Percentiles rank a stretch among this genome's conserved stretches.
These are phyloP conservation scores for Claviceps capensis DNA, from an alignment of 2,329 filamentous ascomycete genomes.

Conservation along the genomic window DNA sequence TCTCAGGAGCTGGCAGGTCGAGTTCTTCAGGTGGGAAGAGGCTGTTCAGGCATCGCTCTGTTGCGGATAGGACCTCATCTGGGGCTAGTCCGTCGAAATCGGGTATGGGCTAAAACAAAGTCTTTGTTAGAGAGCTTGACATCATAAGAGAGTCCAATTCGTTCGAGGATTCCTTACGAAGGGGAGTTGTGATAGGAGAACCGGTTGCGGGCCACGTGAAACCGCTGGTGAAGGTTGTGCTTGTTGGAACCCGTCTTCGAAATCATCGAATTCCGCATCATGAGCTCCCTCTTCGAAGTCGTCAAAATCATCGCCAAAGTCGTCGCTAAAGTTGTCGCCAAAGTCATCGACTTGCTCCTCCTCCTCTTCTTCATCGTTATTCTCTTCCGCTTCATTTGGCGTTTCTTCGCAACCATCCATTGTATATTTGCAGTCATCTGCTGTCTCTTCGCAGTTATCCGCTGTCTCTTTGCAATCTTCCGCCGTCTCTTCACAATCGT, in stretches of 20 bases:
- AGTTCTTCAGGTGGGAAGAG: conserved; percentile 49
- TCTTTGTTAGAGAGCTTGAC: conserved; percentile 9
- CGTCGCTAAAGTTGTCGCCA: conserved; percentile 28
- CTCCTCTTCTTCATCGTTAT: neutral
- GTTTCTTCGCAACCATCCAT: neutral
- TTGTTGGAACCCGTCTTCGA: conserved; percentile 58
- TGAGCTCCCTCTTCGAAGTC: conserved; percentile 47
- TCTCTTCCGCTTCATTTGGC: neutral
- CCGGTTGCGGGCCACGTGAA: conserved; percentile 18
- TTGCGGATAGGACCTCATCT: conserved; percentile 45
- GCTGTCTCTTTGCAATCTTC: neutral
- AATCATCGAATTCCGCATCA: conserved; percentile 50
- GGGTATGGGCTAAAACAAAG: conserved; percentile 43
- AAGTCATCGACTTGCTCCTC: neutral
- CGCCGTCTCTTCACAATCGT: neutral
- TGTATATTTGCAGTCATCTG: neutral
- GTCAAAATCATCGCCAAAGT: conserved; percentile 35
- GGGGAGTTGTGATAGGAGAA: conserved; percentile 27
- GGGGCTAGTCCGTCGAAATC: conserved; percentile 49
- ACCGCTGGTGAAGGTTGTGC: conserved; percentile 19
- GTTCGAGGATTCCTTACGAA: conserved; percentile 22
- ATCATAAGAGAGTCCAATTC: neutral
- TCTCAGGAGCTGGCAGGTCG: conserved; percentile 35
- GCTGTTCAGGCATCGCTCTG: conserved; percentile 51
- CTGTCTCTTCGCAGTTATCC: neutral